Base-by-base conservation (phyloP, 202 grass and related monocot species). In the Setaria italica region DNA sequence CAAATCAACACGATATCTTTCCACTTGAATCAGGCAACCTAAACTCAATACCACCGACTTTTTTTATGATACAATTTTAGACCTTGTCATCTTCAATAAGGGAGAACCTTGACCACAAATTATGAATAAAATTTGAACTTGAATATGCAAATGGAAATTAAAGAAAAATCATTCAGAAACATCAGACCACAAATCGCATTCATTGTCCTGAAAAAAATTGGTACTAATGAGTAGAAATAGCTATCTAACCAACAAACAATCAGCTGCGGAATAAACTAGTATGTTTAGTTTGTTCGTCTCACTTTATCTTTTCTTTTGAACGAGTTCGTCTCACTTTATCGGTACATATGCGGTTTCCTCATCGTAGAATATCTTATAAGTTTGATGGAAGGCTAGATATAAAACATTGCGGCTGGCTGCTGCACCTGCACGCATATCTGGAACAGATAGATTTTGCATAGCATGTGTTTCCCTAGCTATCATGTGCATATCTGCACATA, bases 371-470 rank as follows among this genome's bases (percentile, higher is more conserved):
- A 13, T 70, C 25, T 42, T 49, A 15, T n/a, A 30, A 30, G 11
- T 32, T 32, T 62, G 3, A 62, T 62, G 59, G 21, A 62, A 62
- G 59, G 70, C 12, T 33, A 48, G 70, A 72, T 50, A 72, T 72
- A 13, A 4, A 4, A 32, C 59, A 13, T 62, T 13, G 59, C 59
- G 59, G 45, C 70, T n/a, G 17, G 49, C 32, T 43, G 32, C 50
- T 75, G 15, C 50, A n/a, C 30, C 30, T 39, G 50, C 72, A 37
- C 32, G 9, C 16, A 37, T 74, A 55, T 53, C 72, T 74, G 72
- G 33, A 55, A 74, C 30, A 74, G 49, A 54, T 74, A 54, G 71
- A 74, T 74, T 54, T 74, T 54, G 48, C 70, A 72, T 47, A 48
- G 42, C 42, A 48, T 47, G 5, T 71, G 19, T n/a, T 69, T 45